phyloP scores from a whole-genome alignment of 2,329 filamentous ascomycete genomes.

The Phaeoacremonium minimum region DNA sequence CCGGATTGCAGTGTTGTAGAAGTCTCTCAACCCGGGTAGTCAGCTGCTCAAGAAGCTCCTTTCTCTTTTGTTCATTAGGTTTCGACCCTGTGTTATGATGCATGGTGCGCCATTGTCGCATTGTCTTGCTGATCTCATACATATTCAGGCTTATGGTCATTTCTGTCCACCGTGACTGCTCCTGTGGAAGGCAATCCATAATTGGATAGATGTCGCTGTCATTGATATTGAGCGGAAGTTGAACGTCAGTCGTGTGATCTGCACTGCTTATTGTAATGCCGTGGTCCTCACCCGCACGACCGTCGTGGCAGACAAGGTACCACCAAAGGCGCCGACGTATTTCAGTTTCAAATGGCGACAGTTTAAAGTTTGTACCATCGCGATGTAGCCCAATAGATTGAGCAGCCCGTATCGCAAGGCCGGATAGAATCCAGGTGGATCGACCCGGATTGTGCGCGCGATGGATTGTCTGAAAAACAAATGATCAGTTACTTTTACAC shows the following conservation, averaged over 20 bases:
- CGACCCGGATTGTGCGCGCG: slow-evolving; percentile 26
- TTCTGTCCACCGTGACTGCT: slow-evolving; percentile 49
- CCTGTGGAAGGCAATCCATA: slow-evolving; percentile 40
- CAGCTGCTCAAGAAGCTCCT: slow-evolving; percentile 30
- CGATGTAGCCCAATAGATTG: slow-evolving; percentile 35
- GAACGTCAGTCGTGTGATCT: slow-evolving; percentile 27
- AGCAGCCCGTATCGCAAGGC: slow-evolving; percentile 39
- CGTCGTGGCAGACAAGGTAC: slow-evolving; percentile 47
- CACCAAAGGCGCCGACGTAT: slow-evolving; percentile 51
- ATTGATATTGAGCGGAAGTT: slow-evolving; percentile 50
- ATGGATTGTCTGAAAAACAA: slow-evolving; percentile 18
- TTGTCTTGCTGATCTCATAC: slow-evolving; percentile 43
- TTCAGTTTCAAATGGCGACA: slow-evolving; percentile 49
- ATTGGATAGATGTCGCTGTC: slow-evolving; percentile 45
- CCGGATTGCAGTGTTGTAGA: slow-evolving; percentile 42
- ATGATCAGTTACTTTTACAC: too few species aligned
- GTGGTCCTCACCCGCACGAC: slow-evolving; percentile 4
- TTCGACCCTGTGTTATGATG: slow-evolving; percentile 19
- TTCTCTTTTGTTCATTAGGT: slow-evolving; percentile 13
- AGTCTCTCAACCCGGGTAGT: slow-evolving; percentile 41
- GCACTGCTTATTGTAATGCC: slow-evolving; percentile 26
- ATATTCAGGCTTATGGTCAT: slow-evolving; percentile 54
- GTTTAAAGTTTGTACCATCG: slow-evolving; percentile 37
- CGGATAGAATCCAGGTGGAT: slow-evolving; percentile 34
- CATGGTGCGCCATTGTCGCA: slow-evolving; percentile 33